Base-by-base conservation (phyloP, 805 yeast species). In the Zygotorulaspora chibaensis region DNA sequence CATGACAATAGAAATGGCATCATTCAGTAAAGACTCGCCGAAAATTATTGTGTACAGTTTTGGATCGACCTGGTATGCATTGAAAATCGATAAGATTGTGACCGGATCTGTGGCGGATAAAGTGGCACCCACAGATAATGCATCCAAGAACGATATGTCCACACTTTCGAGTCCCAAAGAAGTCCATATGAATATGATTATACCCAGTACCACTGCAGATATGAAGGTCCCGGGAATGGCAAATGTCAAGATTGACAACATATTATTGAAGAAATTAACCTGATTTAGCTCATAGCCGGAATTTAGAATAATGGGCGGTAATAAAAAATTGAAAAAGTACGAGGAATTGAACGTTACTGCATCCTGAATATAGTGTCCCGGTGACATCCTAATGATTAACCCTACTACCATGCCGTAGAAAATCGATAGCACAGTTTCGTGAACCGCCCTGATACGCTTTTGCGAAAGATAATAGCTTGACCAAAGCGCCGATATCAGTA, bases 101-200 rank as follows among this genome's bases (percentile, higher is more conserved):
- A 93, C 97, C 0, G 99, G 99, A 66, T 93, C 99, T 1, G 99
- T 93, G 16, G 99, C 99, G 2, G 96, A 87, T 36, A 93, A 75
- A 0, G 99, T 91, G 2, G 99, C 99, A 18, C 99, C 99, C 13
- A 93, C 96, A 0, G 96, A 91, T 45, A 93, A 73, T 0, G 98
- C 96, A 65, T 91, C 97, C n/a, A 93, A 96, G 68, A 91, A 89
- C 42, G 96, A 91, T 45, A 93, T 80, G 51, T 81, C 71, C 33
- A 93, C 79, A 35, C 91, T 87, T 61, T 93, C 99, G 16, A 95
- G 67, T 1, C 99, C 98, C 56, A 93, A 64, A 6, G 87, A 79
- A 0, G 99, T 87, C 95, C 97, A 93, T 18, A 90, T 71, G 62
- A 79, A 93, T 42, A 93, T 66, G 29, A 93, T 84, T 2, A 82